Conservation (phyloP, 768 basidiomycete genomes). For the Pilatotrama ljubarskyi region DNA sequence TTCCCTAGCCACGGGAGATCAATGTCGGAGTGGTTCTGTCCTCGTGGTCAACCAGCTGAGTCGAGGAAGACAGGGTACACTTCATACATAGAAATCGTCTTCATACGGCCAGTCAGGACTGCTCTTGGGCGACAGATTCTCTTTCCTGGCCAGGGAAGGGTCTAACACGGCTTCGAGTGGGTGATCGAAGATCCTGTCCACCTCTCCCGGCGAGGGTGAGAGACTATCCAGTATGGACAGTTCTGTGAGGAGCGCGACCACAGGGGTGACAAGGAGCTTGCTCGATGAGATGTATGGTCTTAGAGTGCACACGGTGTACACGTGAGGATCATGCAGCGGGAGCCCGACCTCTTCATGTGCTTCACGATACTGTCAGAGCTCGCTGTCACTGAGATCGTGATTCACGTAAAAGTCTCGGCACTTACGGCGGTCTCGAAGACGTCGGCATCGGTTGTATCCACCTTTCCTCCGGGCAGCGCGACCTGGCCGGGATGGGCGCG, state of each 20-base stretch:
- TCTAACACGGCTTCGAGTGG: conserved; percentile 74
- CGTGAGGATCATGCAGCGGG: conserved; percentile 52
- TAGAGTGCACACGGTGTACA: conserved; percentile 61
- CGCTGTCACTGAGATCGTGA: background rate
- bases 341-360: conserved; percentile 84
- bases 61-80: too few species aligned
- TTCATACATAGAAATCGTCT: conserved; percentile 67
- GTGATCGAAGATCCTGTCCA: conserved; percentile 78
- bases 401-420: background rate
- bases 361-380: conserved; percentile 64
- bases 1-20: conserved; percentile 47
- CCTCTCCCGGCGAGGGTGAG: conserved; percentile 62
- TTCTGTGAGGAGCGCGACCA: conserved; percentile 69
- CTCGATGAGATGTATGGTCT: conserved; percentile 70
- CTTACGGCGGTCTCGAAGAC: conserved; percentile 76
- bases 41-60: background rate
- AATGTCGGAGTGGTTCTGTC: conserved; percentile 59
- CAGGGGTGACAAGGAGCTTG: conserved; percentile 73
- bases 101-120: conserved; percentile 81
- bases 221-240: conserved; percentile 51
- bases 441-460: conserved; percentile 63
- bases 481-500: conserved; percentile 80
- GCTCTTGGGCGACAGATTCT: conserved; percentile 52
- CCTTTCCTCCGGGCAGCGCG: conserved; percentile 80
- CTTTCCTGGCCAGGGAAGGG: conserved; percentile 48